phyloP scores from a whole-genome alignment of 179 eudicot species.

The Nepenthes alata region DNA sequence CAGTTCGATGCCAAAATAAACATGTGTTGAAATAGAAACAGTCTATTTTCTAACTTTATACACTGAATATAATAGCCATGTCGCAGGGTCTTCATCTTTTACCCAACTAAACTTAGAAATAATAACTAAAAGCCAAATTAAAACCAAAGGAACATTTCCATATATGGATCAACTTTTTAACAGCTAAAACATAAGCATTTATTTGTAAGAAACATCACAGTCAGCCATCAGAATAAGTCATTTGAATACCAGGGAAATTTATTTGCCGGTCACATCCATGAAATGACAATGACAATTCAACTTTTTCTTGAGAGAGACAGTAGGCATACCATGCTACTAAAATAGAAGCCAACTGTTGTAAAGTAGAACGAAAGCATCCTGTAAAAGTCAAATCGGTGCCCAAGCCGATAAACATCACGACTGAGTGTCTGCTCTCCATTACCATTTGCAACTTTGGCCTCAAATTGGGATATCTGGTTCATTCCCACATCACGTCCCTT shows the following conservation, averaged over 20 bases:
- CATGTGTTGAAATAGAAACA: background rate
- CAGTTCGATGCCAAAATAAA: background rate
- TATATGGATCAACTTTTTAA: too few species aligned
- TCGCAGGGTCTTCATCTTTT: too few species aligned
- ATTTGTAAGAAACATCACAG: too few species aligned
- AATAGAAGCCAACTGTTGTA: constrained; percentile 43
- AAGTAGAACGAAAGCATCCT: constrained; percentile 46
- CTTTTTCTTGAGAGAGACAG: background rate
- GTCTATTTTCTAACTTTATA: background rate
- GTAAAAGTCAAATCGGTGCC: constrained; percentile 38
- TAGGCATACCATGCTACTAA: constrained; percentile 32
- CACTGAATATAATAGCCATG: too few species aligned
- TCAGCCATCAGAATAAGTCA: too few species aligned
- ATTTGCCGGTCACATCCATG: too few species aligned
- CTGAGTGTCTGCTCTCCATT: constrained; percentile 47
- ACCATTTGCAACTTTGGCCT: constrained; percentile 43
- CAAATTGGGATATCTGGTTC: constrained; percentile 56
- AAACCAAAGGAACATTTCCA: too few species aligned
- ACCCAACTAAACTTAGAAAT: too few species aligned
- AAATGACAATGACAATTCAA: background rate
- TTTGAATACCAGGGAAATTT: background rate
- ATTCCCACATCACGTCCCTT: constrained; percentile 96
- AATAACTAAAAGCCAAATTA: too few species aligned
- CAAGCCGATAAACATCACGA: constrained; percentile 43
- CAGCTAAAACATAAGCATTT: too few species aligned